These are phyloP conservation scores for Endoconidiophora polonica DNA, from an alignment of 2,329 filamentous ascomycete species.

Conservation along the genomic window DNA sequence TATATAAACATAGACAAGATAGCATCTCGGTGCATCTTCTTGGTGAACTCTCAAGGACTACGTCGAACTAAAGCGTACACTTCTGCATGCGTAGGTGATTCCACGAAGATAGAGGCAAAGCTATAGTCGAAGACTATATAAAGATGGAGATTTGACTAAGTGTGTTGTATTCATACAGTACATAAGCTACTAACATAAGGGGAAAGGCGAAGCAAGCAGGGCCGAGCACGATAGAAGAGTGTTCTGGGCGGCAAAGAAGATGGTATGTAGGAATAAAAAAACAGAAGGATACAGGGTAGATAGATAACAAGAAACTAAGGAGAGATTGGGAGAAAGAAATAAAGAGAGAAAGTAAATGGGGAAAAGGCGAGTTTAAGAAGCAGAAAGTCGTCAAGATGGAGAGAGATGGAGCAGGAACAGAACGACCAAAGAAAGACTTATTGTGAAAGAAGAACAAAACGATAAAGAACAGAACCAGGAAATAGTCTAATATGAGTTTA, in stretches of 20 bases:
- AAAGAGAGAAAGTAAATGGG: neutral
- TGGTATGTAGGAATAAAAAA: neutral
- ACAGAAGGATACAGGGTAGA: neutral
- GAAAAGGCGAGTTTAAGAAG: neutral
- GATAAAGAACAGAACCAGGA: no score
- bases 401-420: neutral
- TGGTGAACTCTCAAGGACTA: no score
- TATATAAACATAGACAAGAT: no score
- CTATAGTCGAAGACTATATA: no score
- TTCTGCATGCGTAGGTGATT: no score
- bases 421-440: neutral
- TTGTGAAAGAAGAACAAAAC: neutral
- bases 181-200: no score
- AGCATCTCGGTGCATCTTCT: no score
- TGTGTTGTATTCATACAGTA: no score
- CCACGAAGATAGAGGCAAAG: no score
- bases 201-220: no score
- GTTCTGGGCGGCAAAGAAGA: neutral
- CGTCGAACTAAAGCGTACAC: no score
- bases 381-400: neutral
- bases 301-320: neutral
- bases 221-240: neutral
- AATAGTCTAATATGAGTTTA: no score
- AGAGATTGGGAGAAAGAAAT: neutral
- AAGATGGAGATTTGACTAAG: neutral